Evolutionary conservation across 2,329 filamentous ascomycete species (phyloP).

Genomic region (Magnaporthiopsis incrustans): DNA sequence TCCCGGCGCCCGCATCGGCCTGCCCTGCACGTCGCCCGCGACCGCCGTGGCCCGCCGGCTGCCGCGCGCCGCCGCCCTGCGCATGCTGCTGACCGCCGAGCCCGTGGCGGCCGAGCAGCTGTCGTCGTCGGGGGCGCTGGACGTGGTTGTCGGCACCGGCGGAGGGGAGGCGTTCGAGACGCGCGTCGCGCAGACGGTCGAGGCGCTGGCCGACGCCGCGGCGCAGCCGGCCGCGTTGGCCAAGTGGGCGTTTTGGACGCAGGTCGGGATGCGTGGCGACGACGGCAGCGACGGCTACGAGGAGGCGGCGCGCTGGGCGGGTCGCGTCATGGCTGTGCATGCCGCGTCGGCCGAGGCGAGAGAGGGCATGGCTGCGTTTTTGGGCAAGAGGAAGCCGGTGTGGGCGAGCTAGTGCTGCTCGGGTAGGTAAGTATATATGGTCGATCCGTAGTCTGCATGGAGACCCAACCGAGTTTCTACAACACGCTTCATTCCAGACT

Average conservation of each 20-base stretch:
- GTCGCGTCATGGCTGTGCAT: conserved; percentile 21
- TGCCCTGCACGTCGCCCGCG: no score
- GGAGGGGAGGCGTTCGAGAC: no score
- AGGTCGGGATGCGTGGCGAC: conserved; percentile 15
- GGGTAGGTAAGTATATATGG: no score
- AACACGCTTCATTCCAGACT: background rate
- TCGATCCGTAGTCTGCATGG: no score
- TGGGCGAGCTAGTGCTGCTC: conserved; percentile 15
- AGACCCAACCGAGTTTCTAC: no score
- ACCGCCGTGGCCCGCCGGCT: no score
- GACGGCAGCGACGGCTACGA: conserved; percentile 16
- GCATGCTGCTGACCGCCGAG: no score
- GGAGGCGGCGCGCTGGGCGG: conserved; percentile 21
- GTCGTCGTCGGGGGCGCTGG: no score
- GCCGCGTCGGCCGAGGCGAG: conserved; percentile 20
- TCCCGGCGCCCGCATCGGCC: no score
- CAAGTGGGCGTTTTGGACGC: conserved; percentile 28
- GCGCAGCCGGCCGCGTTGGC: conserved; percentile 24
- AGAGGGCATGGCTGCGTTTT: conserved; percentile 21
- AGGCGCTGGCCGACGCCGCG: conserved; percentile 15
- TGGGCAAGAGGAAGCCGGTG: conserved; percentile 17
- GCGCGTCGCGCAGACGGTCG: conserved; percentile 13
- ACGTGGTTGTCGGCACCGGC: no score
- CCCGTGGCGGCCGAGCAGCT: no score
- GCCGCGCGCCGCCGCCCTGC: no score